A percentile compares a stretch with the other conserved stretches of the same genome.
Conservation (phyloP, 2,329 filamentous ascomycete genomes). For the Aspergillus calidoustus region DNA sequence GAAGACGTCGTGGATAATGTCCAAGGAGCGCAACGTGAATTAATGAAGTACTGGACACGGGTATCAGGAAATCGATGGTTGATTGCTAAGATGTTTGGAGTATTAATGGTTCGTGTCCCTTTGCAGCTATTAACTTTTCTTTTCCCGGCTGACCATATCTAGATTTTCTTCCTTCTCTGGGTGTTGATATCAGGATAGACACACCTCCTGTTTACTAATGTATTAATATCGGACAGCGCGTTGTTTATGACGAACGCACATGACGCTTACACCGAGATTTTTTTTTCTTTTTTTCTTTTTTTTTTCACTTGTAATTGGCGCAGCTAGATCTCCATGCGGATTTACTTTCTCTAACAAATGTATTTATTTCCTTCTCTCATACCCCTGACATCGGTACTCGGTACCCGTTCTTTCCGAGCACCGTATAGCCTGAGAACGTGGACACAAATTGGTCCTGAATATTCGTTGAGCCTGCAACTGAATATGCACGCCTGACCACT, state of each 20-base stretch:
- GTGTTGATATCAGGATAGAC: slow-evolving; percentile 61
- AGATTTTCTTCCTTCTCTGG: slow-evolving; percentile 82
- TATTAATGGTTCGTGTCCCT: slow-evolving; percentile 69
- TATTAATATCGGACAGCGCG: slow-evolving; percentile 37
- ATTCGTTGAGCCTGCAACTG: neutral
- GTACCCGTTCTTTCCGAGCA: neutral
- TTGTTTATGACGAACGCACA: slow-evolving; percentile 8
- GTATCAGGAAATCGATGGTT: slow-evolving; percentile 96
- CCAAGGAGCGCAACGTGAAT: slow-evolving; percentile 89
- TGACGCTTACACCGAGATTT: slow-evolving; percentile 20
- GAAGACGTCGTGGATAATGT: slow-evolving; percentile 98
- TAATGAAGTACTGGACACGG: slow-evolving; percentile 95
- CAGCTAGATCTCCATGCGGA: slow-evolving; percentile 29
- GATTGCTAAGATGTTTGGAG: slow-evolving; percentile 78
- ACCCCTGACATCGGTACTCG: neutral
- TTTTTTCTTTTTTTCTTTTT: slow-evolving; percentile 11
- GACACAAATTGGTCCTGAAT: neutral
- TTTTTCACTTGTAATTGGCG: slow-evolving; percentile 16
- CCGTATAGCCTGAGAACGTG: neutral
- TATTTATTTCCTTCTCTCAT: slow-evolving; percentile 3
- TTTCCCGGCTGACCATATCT: neutral
- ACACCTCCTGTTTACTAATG: slow-evolving; percentile 31
- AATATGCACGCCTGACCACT: neutral
- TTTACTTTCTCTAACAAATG: slow-evolving; percentile 12
- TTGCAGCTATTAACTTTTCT: neutral